These are phyloP conservation scores for Pythium sukuiense DNA, from an alignment of 352 stramenopile species.

Conservation along the genomic window DNA sequence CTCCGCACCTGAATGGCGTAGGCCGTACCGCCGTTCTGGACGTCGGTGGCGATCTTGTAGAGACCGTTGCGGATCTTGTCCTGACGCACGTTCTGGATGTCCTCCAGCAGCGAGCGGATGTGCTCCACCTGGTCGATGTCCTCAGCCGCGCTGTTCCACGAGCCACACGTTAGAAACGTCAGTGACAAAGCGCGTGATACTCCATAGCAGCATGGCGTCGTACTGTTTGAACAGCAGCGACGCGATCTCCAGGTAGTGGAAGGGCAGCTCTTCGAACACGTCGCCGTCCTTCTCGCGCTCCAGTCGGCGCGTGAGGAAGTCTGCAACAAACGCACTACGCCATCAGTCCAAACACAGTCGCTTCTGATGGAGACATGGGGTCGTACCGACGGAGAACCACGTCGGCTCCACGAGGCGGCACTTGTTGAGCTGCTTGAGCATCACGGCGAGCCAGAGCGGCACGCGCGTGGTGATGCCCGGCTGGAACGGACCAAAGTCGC, in stretches of 20 bases:
- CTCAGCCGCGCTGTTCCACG: conserved; percentile 54
- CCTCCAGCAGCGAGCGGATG: conserved; percentile 78
- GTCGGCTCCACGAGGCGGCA: conserved; percentile 78
- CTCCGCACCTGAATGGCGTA: conserved; percentile 60
- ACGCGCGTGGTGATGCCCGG: conserved; percentile 81
- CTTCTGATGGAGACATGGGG: not conserved
- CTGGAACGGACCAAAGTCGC: conserved; percentile 88
- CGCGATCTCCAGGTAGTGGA: conserved; percentile 87
- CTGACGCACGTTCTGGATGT: conserved; percentile 88
- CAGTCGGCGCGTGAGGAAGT: conserved; percentile 53
- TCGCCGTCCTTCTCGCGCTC: conserved; percentile 76
- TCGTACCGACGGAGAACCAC: conserved; percentile 78
- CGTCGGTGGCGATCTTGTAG: conserved; percentile 74
- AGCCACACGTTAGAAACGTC: not conserved
- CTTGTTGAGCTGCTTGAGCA: conserved; percentile 89
- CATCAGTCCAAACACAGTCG: not conserved
- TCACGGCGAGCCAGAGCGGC: conserved; percentile 87
- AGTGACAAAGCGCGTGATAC: too few relatives aligned
- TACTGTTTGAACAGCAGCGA: conserved; percentile 86
- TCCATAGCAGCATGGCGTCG: conserved; percentile 11
- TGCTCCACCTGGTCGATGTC: conserved; percentile 85
- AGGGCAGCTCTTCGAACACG: conserved; percentile 78
- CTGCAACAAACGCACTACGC: conserved; percentile 32
- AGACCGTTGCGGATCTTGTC: conserved; percentile 90
- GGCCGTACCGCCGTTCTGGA: conserved; percentile 68